Percentiles rank a stretch among this genome's conserved stretches.
These are phyloP conservation scores for Diplotaxis tenuifolia DNA, from an alignment of 345 rosid genomes.

Conservation along the genomic window DNA sequence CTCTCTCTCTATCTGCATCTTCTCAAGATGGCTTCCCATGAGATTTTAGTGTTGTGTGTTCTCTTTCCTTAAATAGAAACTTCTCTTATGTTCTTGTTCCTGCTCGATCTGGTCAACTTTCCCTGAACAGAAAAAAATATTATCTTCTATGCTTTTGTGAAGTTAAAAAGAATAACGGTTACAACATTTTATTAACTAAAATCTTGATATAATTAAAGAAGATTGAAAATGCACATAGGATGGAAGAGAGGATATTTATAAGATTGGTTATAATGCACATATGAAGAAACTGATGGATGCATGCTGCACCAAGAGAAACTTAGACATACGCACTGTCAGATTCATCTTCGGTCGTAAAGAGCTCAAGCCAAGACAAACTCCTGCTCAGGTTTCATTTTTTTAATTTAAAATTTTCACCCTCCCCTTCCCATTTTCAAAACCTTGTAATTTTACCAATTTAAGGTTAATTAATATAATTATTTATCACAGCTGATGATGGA, in stretches of 20 bases:
- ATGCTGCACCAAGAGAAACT: conserved; percentile 43
- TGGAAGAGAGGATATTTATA: conserved; percentile 49
- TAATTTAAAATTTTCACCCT: neutral
- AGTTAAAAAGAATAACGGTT: neutral
- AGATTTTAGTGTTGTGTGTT: neutral
- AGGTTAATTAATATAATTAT: neutral
- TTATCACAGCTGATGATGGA: conserved; percentile 21
- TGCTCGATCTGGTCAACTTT: neutral
- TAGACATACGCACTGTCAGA: conserved; percentile 39
- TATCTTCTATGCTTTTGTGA: neutral
- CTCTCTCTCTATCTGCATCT: neutral
- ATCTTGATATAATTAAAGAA: neutral
- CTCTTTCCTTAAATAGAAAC: neutral
- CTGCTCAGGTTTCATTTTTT: conserved; percentile 45
- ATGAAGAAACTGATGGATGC: conserved; percentile 51
- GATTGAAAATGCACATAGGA: conserved; percentile 34
- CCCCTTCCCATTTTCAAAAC: neutral
- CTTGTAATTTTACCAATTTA: neutral
- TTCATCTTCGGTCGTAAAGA: conserved; percentile 41
- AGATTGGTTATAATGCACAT: conserved; percentile 42
- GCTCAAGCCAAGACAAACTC: conserved; percentile 48
- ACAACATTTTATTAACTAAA: neutral
- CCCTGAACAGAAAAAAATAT: neutral
- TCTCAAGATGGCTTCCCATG: neutral
- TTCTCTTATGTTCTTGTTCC: neutral